These are phyloP conservation scores for Diaporthe helianthi DNA, from an alignment of 2,329 filamentous ascomycete species.

Conservation along the genomic window DNA sequence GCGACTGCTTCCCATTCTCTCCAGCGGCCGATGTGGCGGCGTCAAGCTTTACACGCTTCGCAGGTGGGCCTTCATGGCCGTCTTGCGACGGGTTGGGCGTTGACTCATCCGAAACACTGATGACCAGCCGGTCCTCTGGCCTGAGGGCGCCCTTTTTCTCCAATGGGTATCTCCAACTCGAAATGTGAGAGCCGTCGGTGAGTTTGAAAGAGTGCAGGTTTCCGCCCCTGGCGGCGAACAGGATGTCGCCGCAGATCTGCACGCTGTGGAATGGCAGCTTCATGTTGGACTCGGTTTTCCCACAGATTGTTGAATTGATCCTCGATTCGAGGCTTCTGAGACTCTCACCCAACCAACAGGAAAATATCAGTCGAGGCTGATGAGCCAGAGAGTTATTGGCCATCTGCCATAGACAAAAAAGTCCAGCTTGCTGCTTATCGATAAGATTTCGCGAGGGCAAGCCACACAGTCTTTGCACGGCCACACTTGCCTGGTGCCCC, in stretches of 20 bases:
- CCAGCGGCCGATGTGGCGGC: slow-evolving; percentile 2
- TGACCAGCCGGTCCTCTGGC: slow-evolving; percentile 27
- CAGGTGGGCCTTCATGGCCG: slow-evolving; percentile 36
- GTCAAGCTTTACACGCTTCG: slow-evolving; percentile 41
- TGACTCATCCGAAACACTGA: slow-evolving; percentile 29
- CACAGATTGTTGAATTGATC: background rate
- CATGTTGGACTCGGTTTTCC: slow-evolving; percentile 42
- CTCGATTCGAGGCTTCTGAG: background rate
- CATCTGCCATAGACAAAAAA: background rate
- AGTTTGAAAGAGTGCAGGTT: slow-evolving; percentile 73
- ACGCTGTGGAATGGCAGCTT: slow-evolving; percentile 72
- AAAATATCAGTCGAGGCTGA: background rate
- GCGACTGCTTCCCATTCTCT: slow-evolving; percentile 33
- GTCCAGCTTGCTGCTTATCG: slow-evolving; percentile 18
- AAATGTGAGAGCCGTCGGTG: slow-evolving; percentile 63
- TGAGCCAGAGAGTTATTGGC: background rate
- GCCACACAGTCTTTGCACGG: slow-evolving; percentile 15
- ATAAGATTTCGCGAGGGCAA: slow-evolving; percentile 1
- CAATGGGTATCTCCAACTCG: slow-evolving; percentile 64
- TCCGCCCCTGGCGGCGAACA: slow-evolving; percentile 78
- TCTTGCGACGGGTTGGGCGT: slow-evolving; percentile 24
- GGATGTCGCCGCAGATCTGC: slow-evolving; percentile 57
- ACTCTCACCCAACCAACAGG: background rate
- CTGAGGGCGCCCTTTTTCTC: slow-evolving; percentile 38
- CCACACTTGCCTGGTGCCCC: slow-evolving; percentile 15